Conservation (phyloP, 208 protist genomes). For the Leishmania turanica region DNA sequence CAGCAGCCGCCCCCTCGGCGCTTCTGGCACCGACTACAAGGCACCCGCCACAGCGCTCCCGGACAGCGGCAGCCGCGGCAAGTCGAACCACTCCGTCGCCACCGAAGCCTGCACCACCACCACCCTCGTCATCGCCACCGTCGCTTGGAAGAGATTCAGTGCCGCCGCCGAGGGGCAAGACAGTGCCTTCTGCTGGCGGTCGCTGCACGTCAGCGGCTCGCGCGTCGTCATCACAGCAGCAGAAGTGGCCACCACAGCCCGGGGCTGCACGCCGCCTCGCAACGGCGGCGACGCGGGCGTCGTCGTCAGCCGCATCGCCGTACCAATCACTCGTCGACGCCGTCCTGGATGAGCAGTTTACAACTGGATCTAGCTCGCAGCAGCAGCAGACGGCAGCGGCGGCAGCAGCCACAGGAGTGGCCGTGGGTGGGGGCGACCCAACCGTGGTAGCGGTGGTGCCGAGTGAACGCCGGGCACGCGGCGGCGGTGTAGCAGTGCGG, state of each 20-base stretch:
- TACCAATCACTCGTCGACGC: slow-evolving; percentile 8
- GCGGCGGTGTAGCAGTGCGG: background rate
- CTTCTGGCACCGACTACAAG: background rate
- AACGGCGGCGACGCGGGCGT: background rate
- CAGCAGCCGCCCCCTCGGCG: background rate
- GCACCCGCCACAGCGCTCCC: background rate
- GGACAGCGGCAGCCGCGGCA: background rate
- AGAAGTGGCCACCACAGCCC: background rate
- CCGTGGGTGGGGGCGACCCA: background rate
- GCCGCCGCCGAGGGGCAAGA: background rate
- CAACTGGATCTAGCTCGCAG: background rate
- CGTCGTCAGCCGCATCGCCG: slow-evolving; percentile 4
- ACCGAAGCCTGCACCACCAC: background rate
- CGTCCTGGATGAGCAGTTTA: slow-evolving; percentile 10
- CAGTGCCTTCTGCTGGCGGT: background rate
- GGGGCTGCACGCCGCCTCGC: background rate
- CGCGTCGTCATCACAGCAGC: background rate
- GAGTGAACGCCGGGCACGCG: background rate
- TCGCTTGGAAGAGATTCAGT: background rate
- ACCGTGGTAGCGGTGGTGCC: background rate
- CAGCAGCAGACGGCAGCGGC: background rate
- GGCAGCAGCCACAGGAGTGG: background rate
- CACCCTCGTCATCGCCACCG: background rate
- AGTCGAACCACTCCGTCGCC: background rate
- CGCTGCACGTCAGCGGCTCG: background rate